A percentile compares a stretch with the other conserved stretches of the same genome.
phyloP scores from a whole-genome alignment of 352 stramenopile genomes.

The Phytopythium oedochilum region DNA sequence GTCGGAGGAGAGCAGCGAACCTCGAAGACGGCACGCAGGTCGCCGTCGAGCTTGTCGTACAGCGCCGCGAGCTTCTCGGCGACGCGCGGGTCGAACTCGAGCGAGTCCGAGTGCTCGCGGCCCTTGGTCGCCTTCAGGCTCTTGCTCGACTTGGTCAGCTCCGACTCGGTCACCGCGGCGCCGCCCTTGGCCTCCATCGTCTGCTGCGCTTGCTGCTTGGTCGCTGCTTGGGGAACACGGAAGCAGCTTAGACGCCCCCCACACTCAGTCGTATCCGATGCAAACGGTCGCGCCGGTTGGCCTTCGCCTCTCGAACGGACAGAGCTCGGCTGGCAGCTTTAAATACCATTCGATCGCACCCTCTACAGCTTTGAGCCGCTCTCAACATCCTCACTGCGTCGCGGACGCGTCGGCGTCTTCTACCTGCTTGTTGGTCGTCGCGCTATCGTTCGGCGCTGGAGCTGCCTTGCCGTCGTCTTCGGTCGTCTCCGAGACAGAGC shows the following conservation, averaged over 20 bases:
- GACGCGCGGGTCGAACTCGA: conserved; percentile 59
- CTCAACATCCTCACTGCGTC: too few relatives aligned
- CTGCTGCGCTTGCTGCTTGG: neutral
- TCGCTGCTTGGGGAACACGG: neutral
- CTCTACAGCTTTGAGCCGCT: neutral
- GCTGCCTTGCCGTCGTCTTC: conserved; percentile 35
- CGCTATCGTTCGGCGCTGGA: conserved; percentile 9
- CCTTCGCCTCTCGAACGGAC: neutral
- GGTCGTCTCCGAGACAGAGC: neutral
- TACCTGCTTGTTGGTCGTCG: too few relatives aligned
- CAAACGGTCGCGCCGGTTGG: neutral
- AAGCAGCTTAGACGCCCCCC: too few relatives aligned
- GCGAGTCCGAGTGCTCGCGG: conserved; percentile 60
- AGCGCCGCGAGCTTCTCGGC: conserved; percentile 46
- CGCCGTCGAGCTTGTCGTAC: conserved; percentile 61
- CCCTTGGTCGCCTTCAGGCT: conserved; percentile 57
- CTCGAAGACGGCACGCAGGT: conserved; percentile 66
- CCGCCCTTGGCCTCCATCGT: conserved; percentile 62
- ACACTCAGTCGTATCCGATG: neutral
- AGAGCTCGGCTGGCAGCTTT: too few relatives aligned
- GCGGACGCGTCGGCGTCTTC: too few relatives aligned
- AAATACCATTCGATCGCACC: neutral
- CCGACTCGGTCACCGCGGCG: conserved; percentile 36
- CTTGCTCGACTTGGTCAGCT: conserved; percentile 60
- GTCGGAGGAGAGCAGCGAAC: conserved; percentile 10